A percentile compares a stretch with the other conserved stretches of the same genome.
phyloP scores from a whole-genome alignment of 257 asterid genomes.

The Nyctanthes arbortristis region DNA sequence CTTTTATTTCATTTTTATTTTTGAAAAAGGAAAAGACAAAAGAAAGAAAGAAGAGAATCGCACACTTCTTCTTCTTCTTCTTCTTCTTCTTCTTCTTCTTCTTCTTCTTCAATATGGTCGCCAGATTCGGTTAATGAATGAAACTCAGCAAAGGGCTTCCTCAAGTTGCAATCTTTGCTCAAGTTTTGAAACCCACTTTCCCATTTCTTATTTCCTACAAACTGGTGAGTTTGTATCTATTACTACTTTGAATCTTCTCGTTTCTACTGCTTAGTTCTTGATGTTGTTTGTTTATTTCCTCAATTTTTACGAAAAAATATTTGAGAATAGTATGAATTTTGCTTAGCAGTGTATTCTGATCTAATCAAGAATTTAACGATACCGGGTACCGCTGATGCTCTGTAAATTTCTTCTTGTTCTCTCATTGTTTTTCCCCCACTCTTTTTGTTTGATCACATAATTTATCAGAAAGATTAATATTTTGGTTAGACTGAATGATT shows the following conservation, averaged over 20 bases:
- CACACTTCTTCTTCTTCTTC: no score
- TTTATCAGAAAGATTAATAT: background rate
- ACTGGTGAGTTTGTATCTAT: constrained; percentile 9
- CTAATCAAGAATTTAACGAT: background rate
- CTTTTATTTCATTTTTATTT: background rate
- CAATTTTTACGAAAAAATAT: background rate
- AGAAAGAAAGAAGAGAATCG: background rate
- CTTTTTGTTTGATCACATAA: background rate
- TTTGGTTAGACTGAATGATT: background rate
- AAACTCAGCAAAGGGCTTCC: background rate
- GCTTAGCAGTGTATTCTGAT: background rate
- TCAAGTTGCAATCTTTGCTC: background rate
- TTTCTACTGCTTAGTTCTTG: background rate
- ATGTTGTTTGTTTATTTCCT: background rate
- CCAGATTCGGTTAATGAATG: background rate
- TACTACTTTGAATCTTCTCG: background rate
- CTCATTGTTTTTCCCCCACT: background rate
- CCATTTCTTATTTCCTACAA: background rate
- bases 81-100: no score
- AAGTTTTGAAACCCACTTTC: background rate
- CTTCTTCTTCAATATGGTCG: no score
- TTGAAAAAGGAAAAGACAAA: background rate
- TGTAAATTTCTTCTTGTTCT: background rate
- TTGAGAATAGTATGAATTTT: background rate
- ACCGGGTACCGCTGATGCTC: background rate